Evolutionary conservation across 1,284 basidiomycete species (phyloP).

Genomic region (Austroboletus rostrupii): DNA sequence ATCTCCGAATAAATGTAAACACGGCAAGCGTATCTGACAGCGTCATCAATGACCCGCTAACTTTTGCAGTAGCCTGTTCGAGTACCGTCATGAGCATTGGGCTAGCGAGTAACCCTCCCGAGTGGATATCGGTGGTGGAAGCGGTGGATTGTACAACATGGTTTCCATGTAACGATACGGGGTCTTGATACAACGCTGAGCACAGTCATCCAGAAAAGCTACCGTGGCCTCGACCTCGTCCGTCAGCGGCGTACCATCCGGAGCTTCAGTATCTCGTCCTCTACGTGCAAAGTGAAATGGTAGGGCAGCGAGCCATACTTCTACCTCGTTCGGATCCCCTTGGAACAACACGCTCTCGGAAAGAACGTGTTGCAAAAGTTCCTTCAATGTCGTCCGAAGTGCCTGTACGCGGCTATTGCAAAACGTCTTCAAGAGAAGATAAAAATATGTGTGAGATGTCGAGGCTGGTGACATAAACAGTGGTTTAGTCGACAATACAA

Average conservation of each 20-base stretch:
- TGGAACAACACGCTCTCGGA: conserved; percentile 76
- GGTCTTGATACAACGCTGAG: conserved; percentile 79
- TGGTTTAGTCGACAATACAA: not conserved
- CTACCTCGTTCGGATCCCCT: conserved; percentile 70
- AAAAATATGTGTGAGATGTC: conserved; percentile 52
- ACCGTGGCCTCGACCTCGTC: conserved; percentile 63
- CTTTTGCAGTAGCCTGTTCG: conserved; percentile 71
- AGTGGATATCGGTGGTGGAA: not conserved
- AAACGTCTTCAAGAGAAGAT: conserved; percentile 66
- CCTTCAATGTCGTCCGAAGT: conserved; percentile 52
- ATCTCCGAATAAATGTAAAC: conserved; percentile 56
- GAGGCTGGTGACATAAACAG: conserved; percentile 29
- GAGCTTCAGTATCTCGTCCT: conserved; percentile 35
- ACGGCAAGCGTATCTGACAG: conserved; percentile 62
- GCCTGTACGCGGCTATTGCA: conserved; percentile 45
- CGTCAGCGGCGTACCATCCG: conserved; percentile 50
- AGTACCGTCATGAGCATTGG: conserved; percentile 74
- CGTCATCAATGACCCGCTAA: conserved; percentile 48
- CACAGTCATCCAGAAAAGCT: conserved; percentile 81
- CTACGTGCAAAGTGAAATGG: conserved; percentile 37
- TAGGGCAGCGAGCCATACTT: conserved; percentile 70
- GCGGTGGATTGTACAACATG: conserved; percentile 15
- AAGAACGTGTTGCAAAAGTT: conserved; percentile 61
- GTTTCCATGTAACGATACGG: conserved; percentile 88
- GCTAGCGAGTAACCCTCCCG: conserved; percentile 42